Evolutionary conservation across 768 basidiomycete species (phyloP), one percentile per base, ranked within the genome.

Genomic region (Mycena pura): DNA sequence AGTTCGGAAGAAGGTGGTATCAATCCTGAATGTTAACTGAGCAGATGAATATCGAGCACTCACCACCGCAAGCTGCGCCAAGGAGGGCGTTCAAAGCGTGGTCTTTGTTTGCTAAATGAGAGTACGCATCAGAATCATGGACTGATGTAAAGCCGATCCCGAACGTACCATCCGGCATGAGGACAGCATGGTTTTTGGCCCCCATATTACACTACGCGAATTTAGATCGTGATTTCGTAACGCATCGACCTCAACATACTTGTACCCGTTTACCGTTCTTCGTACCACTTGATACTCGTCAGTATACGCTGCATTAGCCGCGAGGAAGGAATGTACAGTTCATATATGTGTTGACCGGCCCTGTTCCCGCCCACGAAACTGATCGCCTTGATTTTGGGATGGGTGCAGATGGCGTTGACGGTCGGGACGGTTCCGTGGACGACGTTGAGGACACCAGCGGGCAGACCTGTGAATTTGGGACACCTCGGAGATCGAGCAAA

Each of bases 331-430:
- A 62, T 73, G 67, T 65, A 86, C 91, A 93, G 82, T 66, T 95
- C 86, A 68, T 94, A 97, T 61, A 99, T 99, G 68, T 98, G 95
- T 67, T 87, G 89, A 28, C 97, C 96, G 5, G 96, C 96, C 28
- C 82, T 83, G 73, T 99, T 93, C 21, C 95, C 93, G 10, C 96
- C 97, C 7, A 99, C 96, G 70, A 99, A 98, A 63, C 93, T 94
- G 72, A 99, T 95, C 5, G 96, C 97, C 71, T 86, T 94, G 78
- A 99, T 94, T 2, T 82, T 77, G 5, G 95, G 90, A 70, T 95
- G 86, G 72, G 97, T 95, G 72, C 95, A 98, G 55, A 99, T 95
- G 7, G 89, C 86, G 68, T 99, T 97, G 51, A 99, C 96, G 3
- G 94, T 95, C 2, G 90, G 87, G 21, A 90, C 87, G 11, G 89